Percentiles rank a stretch among this genome's conserved stretches.
Conservation (phyloP, 768 basidiomycete genomes). For the Lactarius vividus region DNA sequence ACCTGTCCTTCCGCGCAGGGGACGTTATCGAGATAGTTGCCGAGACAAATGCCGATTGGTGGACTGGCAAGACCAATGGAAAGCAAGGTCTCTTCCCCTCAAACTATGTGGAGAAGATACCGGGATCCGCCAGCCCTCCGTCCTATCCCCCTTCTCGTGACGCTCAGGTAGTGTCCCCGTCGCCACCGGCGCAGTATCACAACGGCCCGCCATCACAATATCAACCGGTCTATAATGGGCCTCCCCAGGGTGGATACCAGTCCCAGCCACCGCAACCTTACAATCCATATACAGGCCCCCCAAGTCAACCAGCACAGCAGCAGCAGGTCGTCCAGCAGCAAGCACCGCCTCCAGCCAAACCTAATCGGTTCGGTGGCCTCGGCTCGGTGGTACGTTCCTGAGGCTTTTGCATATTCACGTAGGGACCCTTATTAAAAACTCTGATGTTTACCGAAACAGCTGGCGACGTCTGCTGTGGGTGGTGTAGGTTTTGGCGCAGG, state of each 20-base stretch:
- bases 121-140: conserved; percentile 26
- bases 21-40: conserved; percentile 76
- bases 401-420: not conserved
- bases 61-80: conserved; percentile 66
- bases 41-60: conserved; percentile 87
- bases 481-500: conserved; percentile 79
- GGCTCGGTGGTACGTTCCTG: conserved; percentile 17
- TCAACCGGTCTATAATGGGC: conserved; percentile 35
- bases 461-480: conserved; percentile 46
- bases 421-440: not conserved
- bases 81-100: conserved; percentile 76
- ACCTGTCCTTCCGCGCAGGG: conserved; percentile 72
- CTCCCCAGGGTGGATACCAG: conserved; percentile 27
- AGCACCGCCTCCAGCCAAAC: conserved; percentile 29
- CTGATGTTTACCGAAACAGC: conserved; percentile 24
- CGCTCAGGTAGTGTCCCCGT: conserved; percentile 1
- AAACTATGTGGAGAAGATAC: conserved; percentile 64
- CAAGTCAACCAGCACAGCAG: conserved; percentile 29
- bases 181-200: conserved; percentile 23
- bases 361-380: conserved; percentile 20
- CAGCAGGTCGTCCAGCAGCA: conserved; percentile 28
- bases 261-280: conserved; percentile 29
- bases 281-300: conserved; percentile 25
- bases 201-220: conserved; percentile 39
- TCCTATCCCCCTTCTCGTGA: conserved; percentile 27